A percentile compares a stretch with the other conserved stretches of the same genome.
phyloP scores from a whole-genome alignment of 306 rosid genomes.

The Prunus mira region DNA sequence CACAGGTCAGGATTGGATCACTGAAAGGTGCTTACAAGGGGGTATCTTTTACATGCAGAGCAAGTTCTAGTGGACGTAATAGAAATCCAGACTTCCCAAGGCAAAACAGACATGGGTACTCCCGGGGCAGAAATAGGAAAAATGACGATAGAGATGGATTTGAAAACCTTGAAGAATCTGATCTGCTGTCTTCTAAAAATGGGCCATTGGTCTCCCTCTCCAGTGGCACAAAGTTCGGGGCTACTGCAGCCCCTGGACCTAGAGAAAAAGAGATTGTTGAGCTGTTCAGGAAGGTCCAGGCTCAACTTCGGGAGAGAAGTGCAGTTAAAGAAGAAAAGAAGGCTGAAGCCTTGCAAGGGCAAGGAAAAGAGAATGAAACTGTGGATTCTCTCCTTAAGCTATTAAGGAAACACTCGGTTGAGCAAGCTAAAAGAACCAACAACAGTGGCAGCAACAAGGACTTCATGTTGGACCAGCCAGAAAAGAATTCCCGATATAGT shows the following conservation, averaged over 20 bases:
- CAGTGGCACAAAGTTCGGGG: constrained; percentile 52
- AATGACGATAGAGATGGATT: constrained; percentile 63
- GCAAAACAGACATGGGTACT: constrained; percentile 60
- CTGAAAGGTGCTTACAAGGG: constrained; percentile 39
- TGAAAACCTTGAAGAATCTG: constrained; percentile 69
- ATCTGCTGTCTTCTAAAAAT: constrained; percentile 63
- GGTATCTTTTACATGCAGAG: constrained; percentile 55
- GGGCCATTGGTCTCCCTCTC: constrained; percentile 67
- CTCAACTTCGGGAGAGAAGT: constrained; percentile 79
- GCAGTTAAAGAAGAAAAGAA: constrained; percentile 75
- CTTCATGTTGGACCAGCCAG: constrained; percentile 40
- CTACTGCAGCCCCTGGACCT: constrained; percentile 82
- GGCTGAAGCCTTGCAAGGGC: constrained; percentile 51
- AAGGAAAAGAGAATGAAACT: constrained; percentile 63
- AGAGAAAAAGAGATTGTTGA: constrained; percentile 96
- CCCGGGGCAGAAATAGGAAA: constrained; percentile 64
- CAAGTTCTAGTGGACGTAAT: constrained; percentile 45
- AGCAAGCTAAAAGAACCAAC: constrained; percentile 65
- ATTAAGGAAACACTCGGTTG: constrained; percentile 73
- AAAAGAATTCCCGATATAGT: constrained; percentile 36
- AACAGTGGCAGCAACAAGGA: constrained; percentile 41
- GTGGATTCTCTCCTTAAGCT: constrained; percentile 91
- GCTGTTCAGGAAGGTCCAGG: constrained; percentile 89
- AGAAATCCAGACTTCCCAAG: constrained; percentile 76
- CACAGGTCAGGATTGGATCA: constrained; percentile 47